Percentiles rank a stretch among this genome's conserved stretches.
Evolutionary conservation across 306 rosid species (phyloP).

Genomic region (Cicer judaicum): DNA sequence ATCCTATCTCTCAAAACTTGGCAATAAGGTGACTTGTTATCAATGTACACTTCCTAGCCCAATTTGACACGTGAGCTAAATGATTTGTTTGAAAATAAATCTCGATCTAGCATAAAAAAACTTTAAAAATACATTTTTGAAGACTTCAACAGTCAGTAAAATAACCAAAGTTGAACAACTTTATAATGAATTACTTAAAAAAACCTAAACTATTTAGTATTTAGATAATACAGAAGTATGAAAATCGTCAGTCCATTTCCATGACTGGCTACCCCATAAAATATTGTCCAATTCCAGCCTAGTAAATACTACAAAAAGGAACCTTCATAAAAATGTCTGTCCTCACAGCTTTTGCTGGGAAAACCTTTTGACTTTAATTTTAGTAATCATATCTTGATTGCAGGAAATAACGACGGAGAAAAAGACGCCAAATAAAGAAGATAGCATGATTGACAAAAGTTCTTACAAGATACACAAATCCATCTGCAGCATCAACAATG

Average conservation of each 20-base stretch:
- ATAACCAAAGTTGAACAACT: neutral
- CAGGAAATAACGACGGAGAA: neutral
- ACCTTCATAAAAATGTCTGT: neutral
- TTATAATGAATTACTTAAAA: neutral
- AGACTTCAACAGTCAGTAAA: neutral
- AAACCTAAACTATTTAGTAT: neutral
- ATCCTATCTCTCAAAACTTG: constrained; percentile 31
- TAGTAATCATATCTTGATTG: neutral
- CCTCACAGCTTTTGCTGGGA: neutral
- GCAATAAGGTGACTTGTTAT: neutral
- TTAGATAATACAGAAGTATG: neutral
- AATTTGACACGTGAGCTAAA: neutral
- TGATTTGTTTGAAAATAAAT: neutral
- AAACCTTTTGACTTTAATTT: neutral
- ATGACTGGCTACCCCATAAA: neutral
- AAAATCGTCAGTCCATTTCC: neutral
- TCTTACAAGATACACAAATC: constrained; percentile 92
- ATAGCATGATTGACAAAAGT: constrained; percentile 34
- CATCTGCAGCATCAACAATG: constrained; percentile 87
- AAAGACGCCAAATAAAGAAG: neutral
- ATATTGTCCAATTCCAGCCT: neutral
- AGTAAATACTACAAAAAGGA: neutral
- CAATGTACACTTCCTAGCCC: constrained; percentile 1
- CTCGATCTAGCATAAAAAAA: neutral
- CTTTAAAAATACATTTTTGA: neutral